Evolutionary conservation across 305 asterid genomes (phyloP), one percentile per base, ranked within the genome.

Genomic region (Rubia peregrina): DNA sequence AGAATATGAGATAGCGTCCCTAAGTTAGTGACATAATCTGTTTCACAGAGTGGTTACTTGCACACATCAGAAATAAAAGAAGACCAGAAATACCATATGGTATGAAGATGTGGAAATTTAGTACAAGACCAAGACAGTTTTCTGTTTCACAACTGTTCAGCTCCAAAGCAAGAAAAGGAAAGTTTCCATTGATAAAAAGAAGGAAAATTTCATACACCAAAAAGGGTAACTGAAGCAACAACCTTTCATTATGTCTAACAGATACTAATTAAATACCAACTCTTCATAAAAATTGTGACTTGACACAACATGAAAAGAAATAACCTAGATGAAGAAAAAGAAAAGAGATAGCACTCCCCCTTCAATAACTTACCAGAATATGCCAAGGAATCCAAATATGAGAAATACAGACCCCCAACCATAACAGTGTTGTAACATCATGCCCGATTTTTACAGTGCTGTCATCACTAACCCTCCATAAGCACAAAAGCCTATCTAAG

Each of bases 351-450:
- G 53, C 24, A 56, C 7, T 12, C n/a, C 21, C 43, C 61, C 38
- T 60, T 19, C 59, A 71, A 22, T 61, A 75, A 80, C 96, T 85
- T 83, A 94, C 99, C 98, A 94, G 71, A 89, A 89, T 74, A 94
- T 65, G 71, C 99, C 99, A 42, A 91, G 81, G 60, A 84, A 78
- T 64, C 96, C 96, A 80, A 94, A 94, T 76, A 88, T 75, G 87
- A 88, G 86, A 82, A 94, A 94, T 26, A 94, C 98, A 42, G 96
- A 94, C 69, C 80, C 97, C 99, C 99, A 94, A 21, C 97, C 96
- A 77, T 78, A 94, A 82, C n/a, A n/a, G n/a, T n/a, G n/a, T n/a
- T n/a, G n/a, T n/a, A n/a, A n/a, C n/a, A n/a, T n/a, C n/a, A n/a
- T n/a, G n/a, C n/a, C n/a, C n/a, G n/a, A n/a, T n/a, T n/a, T n/a